Evolutionary conservation across 345 rosid genomes (phyloP).

Genomic region (Populus tremula): DNA sequence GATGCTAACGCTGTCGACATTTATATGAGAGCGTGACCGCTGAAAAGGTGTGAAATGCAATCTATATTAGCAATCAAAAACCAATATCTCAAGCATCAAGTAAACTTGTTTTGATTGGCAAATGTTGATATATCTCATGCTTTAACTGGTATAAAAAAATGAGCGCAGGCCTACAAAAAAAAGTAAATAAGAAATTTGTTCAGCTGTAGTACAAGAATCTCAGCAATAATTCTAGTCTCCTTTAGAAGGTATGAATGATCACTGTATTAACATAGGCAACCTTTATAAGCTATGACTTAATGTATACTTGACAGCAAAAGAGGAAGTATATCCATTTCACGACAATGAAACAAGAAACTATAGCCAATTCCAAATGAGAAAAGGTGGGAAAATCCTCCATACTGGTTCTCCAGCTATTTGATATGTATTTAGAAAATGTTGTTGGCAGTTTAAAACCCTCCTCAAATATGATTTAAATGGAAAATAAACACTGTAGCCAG

Average conservation of each 20-base stretch:
- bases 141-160: conserved; percentile 3
- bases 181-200: background rate
- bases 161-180: background rate
- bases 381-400: background rate
- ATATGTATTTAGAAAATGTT: background rate
- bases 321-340: background rate
- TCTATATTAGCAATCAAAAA: conserved; percentile 10
- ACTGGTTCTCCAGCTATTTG: background rate
- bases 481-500: background rate
- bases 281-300: background rate
- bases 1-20: conserved; percentile 41
- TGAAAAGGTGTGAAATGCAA: conserved; percentile 30
- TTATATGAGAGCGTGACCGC: conserved; percentile 53
- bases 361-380: background rate
- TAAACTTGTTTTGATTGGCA: background rate
- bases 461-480: background rate
- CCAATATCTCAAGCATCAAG: conserved; percentile 3
- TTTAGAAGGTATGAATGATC: background rate
- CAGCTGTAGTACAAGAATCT: background rate
- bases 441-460: background rate
- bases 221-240: background rate
- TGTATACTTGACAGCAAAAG: background rate
- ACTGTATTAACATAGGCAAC: background rate
- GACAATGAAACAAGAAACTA: background rate
- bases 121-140: background rate